Evolutionary conservation across 805 yeast species (phyloP).

Genomic region (Barnettozyma pratensis): DNA sequence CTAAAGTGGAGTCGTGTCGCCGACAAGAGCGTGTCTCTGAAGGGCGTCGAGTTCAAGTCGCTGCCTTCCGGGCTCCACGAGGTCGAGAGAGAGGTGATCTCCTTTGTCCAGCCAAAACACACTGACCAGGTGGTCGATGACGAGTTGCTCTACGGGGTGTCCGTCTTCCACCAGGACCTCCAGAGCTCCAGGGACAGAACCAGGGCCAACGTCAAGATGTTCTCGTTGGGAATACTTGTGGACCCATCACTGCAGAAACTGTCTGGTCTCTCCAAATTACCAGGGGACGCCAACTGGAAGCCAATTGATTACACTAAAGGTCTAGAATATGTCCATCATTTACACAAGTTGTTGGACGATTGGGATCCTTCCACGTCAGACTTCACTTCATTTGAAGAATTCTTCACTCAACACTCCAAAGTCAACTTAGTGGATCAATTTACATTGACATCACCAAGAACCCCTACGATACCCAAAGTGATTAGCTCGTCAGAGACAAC

Average conservation of each 20-base stretch:
- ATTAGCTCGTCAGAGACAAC: not conserved
- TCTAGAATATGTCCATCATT: constrained; percentile 37
- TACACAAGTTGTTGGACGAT: constrained; percentile 26
- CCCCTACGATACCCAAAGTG: constrained; percentile 7
- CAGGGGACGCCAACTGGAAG: constrained; percentile 29
- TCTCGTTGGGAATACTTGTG: constrained; percentile 56
- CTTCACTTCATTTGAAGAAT: constrained; percentile 18
- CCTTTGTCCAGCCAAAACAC: constrained; percentile 37
- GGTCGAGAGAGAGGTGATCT: constrained; percentile 43
- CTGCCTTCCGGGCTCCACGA: constrained; percentile 67
- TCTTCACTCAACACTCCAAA: constrained; percentile 19
- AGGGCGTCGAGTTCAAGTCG: constrained; percentile 55
- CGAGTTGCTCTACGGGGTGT: constrained; percentile 40
- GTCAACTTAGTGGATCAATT: constrained; percentile 11
- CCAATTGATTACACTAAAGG: constrained; percentile 37
- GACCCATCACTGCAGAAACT: constrained; percentile 32
- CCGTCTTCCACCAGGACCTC: constrained; percentile 45
- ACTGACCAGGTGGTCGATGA: constrained; percentile 15
- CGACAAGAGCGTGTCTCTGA: constrained; percentile 27
- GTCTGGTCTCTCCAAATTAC: constrained; percentile 9
- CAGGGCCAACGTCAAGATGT: constrained; percentile 50
- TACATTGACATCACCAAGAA: constrained; percentile 15
- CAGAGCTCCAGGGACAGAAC: constrained; percentile 33
- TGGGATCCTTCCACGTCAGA: constrained; percentile 20
- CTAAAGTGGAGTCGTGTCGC: constrained; percentile 37